Percentiles rank a stretch among this genome's conserved stretches.
Conservation (phyloP, 768 basidiomycete genomes). For the Clavulina sp. region DNA sequence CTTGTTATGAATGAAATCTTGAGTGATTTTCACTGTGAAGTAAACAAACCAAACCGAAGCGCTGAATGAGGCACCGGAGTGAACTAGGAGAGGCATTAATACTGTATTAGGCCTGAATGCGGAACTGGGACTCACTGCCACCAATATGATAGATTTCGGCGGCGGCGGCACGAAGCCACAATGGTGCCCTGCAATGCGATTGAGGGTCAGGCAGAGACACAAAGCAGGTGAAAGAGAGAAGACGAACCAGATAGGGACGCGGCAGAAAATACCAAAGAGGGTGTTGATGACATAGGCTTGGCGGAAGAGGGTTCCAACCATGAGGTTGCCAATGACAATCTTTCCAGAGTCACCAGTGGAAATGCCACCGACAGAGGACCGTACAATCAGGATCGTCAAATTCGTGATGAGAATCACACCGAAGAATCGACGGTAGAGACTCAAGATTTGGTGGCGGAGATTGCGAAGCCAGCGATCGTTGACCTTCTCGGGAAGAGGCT, state of each 20-base stretch:
- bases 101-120: not conserved
- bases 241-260: conserved; percentile 1
- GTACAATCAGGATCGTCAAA: conserved; percentile 29
- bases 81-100: conserved; percentile 1
- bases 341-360: conserved; percentile 5
- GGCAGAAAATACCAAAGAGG: conserved; percentile 2
- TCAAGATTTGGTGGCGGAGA: conserved; percentile 36
- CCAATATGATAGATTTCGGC: not conserved
- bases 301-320: conserved; percentile 4
- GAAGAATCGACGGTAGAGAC: conserved; percentile 38
- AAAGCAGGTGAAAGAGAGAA: not conserved
- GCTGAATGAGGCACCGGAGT: conserved; percentile 9
- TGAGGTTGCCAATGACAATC: conserved; percentile 9
- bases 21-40: conserved; percentile 9
- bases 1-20: not conserved
- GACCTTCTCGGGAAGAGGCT: conserved; percentile 32
- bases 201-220: not conserved
- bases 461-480: conserved; percentile 33
- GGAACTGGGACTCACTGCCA: not conserved
- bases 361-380: conserved; percentile 3
- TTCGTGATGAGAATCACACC: conserved; percentile 35
- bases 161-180: not conserved
- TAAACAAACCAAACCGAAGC: conserved; percentile 11
- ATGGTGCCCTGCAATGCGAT: not conserved
- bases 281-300: conserved; percentile 9